Percentiles rank a stretch among this genome's conserved stretches.
These are phyloP conservation scores for Penicillium sp. DNA, from an alignment of 2,329 filamentous ascomycete species.

Conservation along the genomic window DNA sequence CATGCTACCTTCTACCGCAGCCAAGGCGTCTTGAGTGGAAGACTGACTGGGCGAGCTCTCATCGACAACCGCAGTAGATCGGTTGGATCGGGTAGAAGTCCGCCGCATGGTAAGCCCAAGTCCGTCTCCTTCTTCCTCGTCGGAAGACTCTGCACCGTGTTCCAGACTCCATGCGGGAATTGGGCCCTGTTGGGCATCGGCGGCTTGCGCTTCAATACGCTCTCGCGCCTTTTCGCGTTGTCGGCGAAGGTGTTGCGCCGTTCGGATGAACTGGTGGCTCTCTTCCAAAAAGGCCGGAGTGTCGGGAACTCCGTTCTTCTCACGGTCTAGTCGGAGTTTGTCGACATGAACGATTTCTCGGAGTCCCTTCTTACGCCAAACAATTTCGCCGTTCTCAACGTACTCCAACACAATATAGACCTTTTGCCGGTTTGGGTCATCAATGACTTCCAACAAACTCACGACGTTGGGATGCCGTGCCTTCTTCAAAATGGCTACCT, in stretches of 20 bases:
- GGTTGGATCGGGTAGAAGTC: conserved; percentile 43
- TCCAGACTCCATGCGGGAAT: conserved; percentile 84
- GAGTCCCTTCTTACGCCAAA: conserved; percentile 88
- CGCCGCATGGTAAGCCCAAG: conserved; percentile 40
- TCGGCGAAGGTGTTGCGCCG: conserved; percentile 43
- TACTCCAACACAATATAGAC: conserved; percentile 98
- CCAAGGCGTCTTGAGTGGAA: conserved; percentile 47
- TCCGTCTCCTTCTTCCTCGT: conserved; percentile 51
- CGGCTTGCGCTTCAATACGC: conserved; percentile 64
- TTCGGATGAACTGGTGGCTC: conserved; percentile 49
- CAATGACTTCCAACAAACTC: conserved; percentile 92
- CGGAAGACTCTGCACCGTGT: conserved; percentile 66
- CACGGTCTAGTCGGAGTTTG: conserved; percentile 74
- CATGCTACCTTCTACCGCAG: conserved; percentile 77
- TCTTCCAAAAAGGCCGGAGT: conserved; percentile 60
- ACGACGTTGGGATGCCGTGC: conserved; percentile 97
- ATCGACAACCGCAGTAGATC: conserved; percentile 50
- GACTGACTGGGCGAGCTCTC: conserved; percentile 61
- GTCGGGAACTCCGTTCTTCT: conserved; percentile 77
- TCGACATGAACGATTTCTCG: conserved; percentile 84
- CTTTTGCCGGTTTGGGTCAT: conserved; percentile 94
- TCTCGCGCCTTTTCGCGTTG: conserved; percentile 65
- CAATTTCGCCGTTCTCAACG: conserved; percentile 90
- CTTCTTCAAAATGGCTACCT: conserved; percentile 98
- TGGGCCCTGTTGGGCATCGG: conserved; percentile 57